Evolutionary conservation across 495 filamentous ascomycete genomes (phyloP).

Genomic region (Umbilicaria muhlenbergii): DNA sequence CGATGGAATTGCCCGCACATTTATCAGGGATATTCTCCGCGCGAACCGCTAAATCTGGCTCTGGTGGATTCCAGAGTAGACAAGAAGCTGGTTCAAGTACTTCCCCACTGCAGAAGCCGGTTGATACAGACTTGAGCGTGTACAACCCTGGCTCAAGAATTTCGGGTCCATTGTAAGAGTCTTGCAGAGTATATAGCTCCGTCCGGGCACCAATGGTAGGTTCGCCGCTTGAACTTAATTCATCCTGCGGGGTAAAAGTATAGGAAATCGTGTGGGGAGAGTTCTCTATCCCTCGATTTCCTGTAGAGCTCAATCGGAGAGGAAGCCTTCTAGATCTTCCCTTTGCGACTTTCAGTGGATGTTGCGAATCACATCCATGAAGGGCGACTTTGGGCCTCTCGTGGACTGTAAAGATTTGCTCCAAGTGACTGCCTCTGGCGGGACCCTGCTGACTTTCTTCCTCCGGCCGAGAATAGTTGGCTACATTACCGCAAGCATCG

Average conservation of each 20-base stretch:
- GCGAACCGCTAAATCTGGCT: slow-evolving; percentile 59
- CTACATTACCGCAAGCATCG: slow-evolving; percentile 76
- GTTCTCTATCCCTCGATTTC: slow-evolving; percentile 24
- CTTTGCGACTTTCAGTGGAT: slow-evolving; percentile 67
- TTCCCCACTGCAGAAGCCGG: slow-evolving; percentile 70
- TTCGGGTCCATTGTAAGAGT: slow-evolving; percentile 26
- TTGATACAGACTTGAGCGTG: slow-evolving; percentile 59
- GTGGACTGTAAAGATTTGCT: slow-evolving; percentile 70
- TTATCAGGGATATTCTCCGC: slow-evolving; percentile 78
- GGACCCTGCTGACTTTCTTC: slow-evolving; percentile 46
- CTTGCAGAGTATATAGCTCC: slow-evolving; percentile 36
- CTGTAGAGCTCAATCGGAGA: slow-evolving; percentile 48
- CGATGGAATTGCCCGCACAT: slow-evolving; percentile 85
- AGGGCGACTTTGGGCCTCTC: slow-evolving; percentile 65
- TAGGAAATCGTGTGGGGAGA: slow-evolving; percentile 46
- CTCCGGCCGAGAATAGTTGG: slow-evolving; percentile 54
- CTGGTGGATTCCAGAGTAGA: slow-evolving; percentile 73
- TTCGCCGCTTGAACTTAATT: slow-evolving; percentile 45
- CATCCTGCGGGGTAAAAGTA: slow-evolving; percentile 52
- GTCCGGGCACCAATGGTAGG: slow-evolving; percentile 37
- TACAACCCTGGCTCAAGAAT: slow-evolving; percentile 77
- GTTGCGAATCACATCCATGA: slow-evolving; percentile 54
- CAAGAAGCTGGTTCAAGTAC: slow-evolving; percentile 85
- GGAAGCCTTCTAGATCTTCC: slow-evolving; percentile 56
- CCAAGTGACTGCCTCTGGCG: slow-evolving; percentile 43